These are phyloP conservation scores for Hypoxylon crocopeplum DNA, from an alignment of 495 filamentous ascomycete genomes.

Conservation along the genomic window DNA sequence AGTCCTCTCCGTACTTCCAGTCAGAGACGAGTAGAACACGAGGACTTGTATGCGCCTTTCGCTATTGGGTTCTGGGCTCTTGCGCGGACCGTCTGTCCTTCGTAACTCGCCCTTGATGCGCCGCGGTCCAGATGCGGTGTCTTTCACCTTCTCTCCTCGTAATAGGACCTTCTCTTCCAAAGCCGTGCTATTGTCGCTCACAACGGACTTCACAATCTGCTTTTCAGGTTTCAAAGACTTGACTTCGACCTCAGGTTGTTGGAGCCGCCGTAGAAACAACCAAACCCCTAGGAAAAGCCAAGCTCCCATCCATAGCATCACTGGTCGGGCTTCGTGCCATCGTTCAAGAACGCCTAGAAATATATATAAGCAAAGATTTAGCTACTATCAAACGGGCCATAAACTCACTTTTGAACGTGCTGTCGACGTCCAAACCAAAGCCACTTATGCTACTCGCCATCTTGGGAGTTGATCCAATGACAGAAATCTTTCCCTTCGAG, in stretches of 20 bases:
- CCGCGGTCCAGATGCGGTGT: constrained; percentile 43
- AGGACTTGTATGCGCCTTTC: constrained; percentile 68
- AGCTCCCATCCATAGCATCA: constrained; percentile 55
- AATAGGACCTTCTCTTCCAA: constrained; percentile 13
- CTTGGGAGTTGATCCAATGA: neutral
- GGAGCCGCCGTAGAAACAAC: constrained; percentile 44
- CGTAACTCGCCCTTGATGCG: constrained; percentile 58
- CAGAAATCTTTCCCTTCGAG: constrained; percentile 1
- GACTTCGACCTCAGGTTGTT: neutral
- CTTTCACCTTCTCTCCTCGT: constrained; percentile 33
- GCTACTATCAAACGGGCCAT: too few relatives aligned
- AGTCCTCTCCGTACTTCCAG: constrained; percentile 75
- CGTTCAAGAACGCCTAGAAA: constrained; percentile 55
- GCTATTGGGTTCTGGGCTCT: constrained; percentile 12
- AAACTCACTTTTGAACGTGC: constrained; percentile 2
- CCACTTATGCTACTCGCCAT: constrained; percentile 23
- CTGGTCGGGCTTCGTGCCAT: constrained; percentile 62
- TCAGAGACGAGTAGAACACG: constrained; percentile 88
- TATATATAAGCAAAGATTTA: constrained; percentile 18
- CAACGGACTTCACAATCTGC: constrained; percentile 19
- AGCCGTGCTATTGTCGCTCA: constrained; percentile 19
- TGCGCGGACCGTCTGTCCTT: constrained; percentile 37
- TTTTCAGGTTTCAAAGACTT: constrained; percentile 34
- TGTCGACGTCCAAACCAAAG: constrained; percentile 1
- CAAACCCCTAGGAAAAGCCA: constrained; percentile 47